phyloP scores from a whole-genome alignment of 352 stramenopile genomes.

The Pythium chondricola region DNA sequence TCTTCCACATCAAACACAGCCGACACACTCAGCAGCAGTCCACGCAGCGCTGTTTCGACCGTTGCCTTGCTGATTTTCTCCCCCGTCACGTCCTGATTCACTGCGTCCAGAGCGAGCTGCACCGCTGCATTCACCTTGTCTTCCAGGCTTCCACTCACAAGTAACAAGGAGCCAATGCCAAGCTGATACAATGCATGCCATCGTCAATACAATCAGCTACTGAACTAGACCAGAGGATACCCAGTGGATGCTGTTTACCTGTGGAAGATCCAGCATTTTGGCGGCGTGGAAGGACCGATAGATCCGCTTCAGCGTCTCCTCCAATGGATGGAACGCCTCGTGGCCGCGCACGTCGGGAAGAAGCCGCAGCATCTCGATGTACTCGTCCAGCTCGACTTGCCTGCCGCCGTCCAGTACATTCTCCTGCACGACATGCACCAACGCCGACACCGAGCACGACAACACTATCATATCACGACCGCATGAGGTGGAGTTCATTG shows the following conservation, averaged over 20 bases:
- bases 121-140: constrained; percentile 57
- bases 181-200: constrained; percentile 20
- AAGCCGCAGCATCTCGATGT: constrained; percentile 48
- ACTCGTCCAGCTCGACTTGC: constrained; percentile 42
- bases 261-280: constrained; percentile 49
- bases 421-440: constrained; percentile 31
- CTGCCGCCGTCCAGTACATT: constrained; percentile 17
- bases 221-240: neutral
- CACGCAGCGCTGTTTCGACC: constrained; percentile 26
- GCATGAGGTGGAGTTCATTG: too few species aligned
- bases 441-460: constrained; percentile 29
- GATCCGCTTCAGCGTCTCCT: constrained; percentile 60
- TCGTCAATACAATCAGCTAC: neutral
- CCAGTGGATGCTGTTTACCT: constrained; percentile 26
- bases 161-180: constrained; percentile 41
- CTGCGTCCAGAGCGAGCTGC: constrained; percentile 22
- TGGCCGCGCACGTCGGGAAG: constrained; percentile 46
- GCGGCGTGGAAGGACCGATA: constrained; percentile 56
- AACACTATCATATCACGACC: constrained; percentile 22
- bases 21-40: constrained; percentile 46
- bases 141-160: constrained; percentile 43
- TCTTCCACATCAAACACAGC: constrained; percentile 61
- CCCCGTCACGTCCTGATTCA: neutral
- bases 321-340: constrained; percentile 56
- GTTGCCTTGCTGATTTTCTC: neutral